Base-by-base conservation (phyloP, 805 yeast species). In the Metschnikowia cubensis region DNA sequence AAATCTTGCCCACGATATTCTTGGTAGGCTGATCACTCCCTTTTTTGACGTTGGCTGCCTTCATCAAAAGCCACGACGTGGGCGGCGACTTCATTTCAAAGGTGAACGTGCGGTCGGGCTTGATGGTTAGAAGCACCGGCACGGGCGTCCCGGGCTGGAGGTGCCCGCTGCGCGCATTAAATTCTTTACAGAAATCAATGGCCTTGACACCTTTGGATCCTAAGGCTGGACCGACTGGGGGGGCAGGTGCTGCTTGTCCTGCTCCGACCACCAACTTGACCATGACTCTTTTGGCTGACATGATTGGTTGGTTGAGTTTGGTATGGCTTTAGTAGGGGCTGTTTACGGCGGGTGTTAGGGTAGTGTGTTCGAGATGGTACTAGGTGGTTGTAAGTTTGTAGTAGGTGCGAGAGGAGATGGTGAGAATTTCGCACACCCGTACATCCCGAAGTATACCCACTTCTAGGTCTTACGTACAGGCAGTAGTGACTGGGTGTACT, bases 191-290 rank as follows among this genome's bases (percentile, higher is more conserved):
- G 63, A 94, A 94, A 69, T 94, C 99, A 63, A 94, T 94, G 55
- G 98, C 98, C 67, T 94, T 94, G 42, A 94, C 96, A 76, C 99
- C 99, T 68, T 92, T 92, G 52, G 98, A 92, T 58, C 99, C 99
- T 45, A 94, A 76, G 0, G 98, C 99, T 42, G 99, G 99, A 57
- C 99, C 99, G 29, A 94, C 98, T 6, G 99, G 99, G 29, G 99
- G 99, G 2, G 97, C 85, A 38, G 99, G 98, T 1, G 97, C 94
- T 0, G 99, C 99, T 67, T 90, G 88, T 3, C 98, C 98, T 4
- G 99, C 98, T 7, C 92, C 96, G 3, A 92, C 98, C 45, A 92
- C 84, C 53, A 92, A 80, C 69, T 92, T 94, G 48, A 92, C 89
- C 59, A 91, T 63, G 36, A 84, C 73, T 65, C 83, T 85, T 66